Conservation (phyloP, 768 basidiomycete species). For the Amanita phalloides region DNA sequence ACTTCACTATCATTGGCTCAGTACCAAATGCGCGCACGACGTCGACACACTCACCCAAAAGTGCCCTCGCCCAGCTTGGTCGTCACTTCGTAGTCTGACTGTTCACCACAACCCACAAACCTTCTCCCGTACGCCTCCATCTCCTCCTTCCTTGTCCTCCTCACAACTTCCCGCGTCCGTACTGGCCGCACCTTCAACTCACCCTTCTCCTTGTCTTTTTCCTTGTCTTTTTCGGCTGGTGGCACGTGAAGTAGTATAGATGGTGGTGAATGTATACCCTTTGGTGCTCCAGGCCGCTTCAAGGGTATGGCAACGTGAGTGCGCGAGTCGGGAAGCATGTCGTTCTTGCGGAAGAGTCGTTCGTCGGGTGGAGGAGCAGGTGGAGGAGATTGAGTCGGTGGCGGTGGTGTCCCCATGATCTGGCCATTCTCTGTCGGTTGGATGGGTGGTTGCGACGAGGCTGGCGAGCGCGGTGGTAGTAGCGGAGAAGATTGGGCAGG, state of each 20-base stretch:
- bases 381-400: slow-evolving; percentile 17
- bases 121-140: slow-evolving; percentile 51
- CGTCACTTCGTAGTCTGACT: slow-evolving; percentile 69
- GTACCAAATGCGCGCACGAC: slow-evolving; percentile 4
- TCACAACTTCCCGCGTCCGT: slow-evolving; percentile 31
- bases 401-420: slow-evolving; percentile 13
- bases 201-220: slow-evolving; percentile 18
- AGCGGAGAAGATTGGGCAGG: slow-evolving; percentile 12
- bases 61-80: slow-evolving; percentile 95
- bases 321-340: slow-evolving; percentile 25
- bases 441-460: slow-evolving; percentile 8
- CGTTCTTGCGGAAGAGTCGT: slow-evolving; percentile 17
- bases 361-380: slow-evolving; percentile 20
- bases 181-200: slow-evolving; percentile 15
- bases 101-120: slow-evolving; percentile 60
- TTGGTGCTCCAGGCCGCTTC: slow-evolving; percentile 37
- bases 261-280: slow-evolving; percentile 33
- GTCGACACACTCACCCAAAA: slow-evolving; percentile 64
- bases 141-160: slow-evolving; percentile 55
- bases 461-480: slow-evolving; percentile 10
- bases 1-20: slow-evolving; percentile 53
- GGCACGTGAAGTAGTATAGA: slow-evolving; percentile 15
- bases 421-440: neutral
- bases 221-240: neutral
- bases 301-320: slow-evolving; percentile 30